These are phyloP conservation scores for Triticum aestivum DNA, from an alignment of 176 grass and related monocot genomes.

Conservation along the genomic window IWGSC_CS_RefSeq_v2.1 NC_057799.1:402222640-402223139, in stretches of 20 bases:
- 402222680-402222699: not conserved
- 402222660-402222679: not conserved
- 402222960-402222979: slow-evolving; percentile 13
- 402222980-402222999: not conserved
- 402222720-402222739: slow-evolving; percentile 43
- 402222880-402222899: slow-evolving; percentile 82
- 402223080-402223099: not conserved
- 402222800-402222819: slow-evolving; percentile 78
- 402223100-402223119: not conserved
- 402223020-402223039: too few species aligned
- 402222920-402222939: not conserved
- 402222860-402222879: slow-evolving; percentile 97
- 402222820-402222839: slow-evolving; percentile 70
- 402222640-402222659: not conserved
- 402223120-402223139: not conserved
- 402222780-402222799: slow-evolving; percentile 76
- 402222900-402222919: not conserved
- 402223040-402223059: too few species aligned
- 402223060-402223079: too few species aligned
- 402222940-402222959: not conserved
- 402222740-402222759: slow-evolving; percentile 44
- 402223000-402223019: too few species aligned
- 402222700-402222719: not conserved
- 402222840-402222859: slow-evolving; percentile 48
- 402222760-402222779: slow-evolving; percentile 36